Evolutionary conservation across 2,329 filamentous ascomycete genomes (phyloP), one percentile per base, ranked within the genome.

Genomic region (Clonostachys rosea): DNA sequence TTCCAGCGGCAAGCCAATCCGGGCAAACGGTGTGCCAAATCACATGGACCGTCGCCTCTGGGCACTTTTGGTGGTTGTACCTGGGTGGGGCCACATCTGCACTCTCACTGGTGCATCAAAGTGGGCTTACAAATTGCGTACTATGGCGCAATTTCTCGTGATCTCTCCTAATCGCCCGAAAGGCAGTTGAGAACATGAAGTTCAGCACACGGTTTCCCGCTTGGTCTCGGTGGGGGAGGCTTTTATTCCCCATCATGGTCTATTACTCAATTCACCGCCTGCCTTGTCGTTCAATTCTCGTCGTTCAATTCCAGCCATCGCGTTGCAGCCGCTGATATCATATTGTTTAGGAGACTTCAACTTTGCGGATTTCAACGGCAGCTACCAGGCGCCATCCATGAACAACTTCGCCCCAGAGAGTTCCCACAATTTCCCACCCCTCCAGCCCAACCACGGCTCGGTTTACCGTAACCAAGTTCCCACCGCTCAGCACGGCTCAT

Each of bases 81-180:
- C n/a, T 17, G 44, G 46, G 50, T 52, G 52, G 52, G 51, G 42
- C 49, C 10, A 20, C 12, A 34, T 7, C 40, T 14, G 17, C 39
- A 13, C 18, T 30, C 17, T 34, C 40, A 39, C 42, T 17, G 60
- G 63, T 56, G 52, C 62, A 66, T 67, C 36, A n/a, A 18, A 13
- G 36, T 24, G 20, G 17, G 18, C 42, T n/a, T 66, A 67, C 68
- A 70, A 74, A 71, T 73, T 62, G 61, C 56, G 56, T 61, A 56
- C 64, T 70, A 82, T 82, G 76, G 73, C 76, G 79, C 76, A 73
- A 83, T 82, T 76, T 64, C 78, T 70, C 77, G 77, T 81, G 78
- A 81, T 72, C 67, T 69, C 50, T 42, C 41, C 42, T 47, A 35
- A 44, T 45, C 46, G 43, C 47, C 42, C 42, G 24, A 30, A 30